These are phyloP conservation scores for Rosa persica DNA, from an alignment of 306 rosid species.

Conservation along the genomic window DNA sequence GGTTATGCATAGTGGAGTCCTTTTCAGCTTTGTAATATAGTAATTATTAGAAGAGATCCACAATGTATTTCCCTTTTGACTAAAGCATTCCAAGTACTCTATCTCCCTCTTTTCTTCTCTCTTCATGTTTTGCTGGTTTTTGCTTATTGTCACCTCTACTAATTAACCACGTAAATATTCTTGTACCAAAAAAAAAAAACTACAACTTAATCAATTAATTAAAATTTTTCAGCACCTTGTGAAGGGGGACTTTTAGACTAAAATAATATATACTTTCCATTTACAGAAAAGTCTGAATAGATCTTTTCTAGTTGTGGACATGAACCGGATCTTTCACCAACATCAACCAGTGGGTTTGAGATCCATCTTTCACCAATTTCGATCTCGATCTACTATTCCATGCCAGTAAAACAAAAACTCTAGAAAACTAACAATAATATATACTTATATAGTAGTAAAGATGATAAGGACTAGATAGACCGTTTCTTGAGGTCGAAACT, in stretches of 20 bases:
- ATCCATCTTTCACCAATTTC: constrained; percentile 19
- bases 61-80: not conserved
- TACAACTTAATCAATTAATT: not conserved
- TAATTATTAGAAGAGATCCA: not conserved
- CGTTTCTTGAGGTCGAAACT: constrained; percentile 17
- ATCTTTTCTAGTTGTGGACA: constrained; percentile 17
- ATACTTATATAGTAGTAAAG: not conserved
- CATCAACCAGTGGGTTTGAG: constrained; percentile 19
- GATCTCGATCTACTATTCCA: not conserved
- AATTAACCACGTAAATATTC: constrained; percentile 38
- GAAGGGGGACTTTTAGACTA: constrained; percentile 2
- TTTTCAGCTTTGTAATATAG: not conserved
- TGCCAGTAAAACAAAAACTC: not conserved
- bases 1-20: not conserved
- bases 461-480: not conserved
- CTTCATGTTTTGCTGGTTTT: constrained; percentile 4
- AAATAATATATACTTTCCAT: constrained; percentile 10
- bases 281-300: constrained; percentile 9
- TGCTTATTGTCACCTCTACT: constrained; percentile 21
- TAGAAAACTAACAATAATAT: not conserved
- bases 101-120: not conserved
- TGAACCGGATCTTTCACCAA: constrained; percentile 23
- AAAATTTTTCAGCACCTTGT: not conserved
- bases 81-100: not conserved
- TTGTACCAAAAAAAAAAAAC: constrained; percentile 7